Evolutionary conservation across 2,329 filamentous ascomycete species (phyloP), one percentile per base, ranked within the genome.

Genomic region (Trichophyton mentagrophytes): DNA sequence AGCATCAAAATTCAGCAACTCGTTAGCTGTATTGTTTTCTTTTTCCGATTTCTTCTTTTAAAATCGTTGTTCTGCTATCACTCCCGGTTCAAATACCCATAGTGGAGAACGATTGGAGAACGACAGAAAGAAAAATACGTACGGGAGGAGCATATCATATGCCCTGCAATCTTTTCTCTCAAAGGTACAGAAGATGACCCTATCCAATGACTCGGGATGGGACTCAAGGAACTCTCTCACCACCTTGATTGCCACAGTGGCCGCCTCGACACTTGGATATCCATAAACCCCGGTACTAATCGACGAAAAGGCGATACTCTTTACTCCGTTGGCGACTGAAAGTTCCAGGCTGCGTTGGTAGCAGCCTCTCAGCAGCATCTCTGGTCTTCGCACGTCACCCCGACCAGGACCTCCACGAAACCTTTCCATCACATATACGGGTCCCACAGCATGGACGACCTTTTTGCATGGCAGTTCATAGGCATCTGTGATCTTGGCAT

Each of bases 241-340:
- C 42, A 82, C 82, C 36, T 80, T 76, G 59, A 87, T 79, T 1
- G 90, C 93, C 8, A 86, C 80, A n/a, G 78, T 72, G 0, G 90
- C 89, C 0, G 92, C 93, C 46, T 85, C 80, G 0, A 70, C 65
- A 66, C 83, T 88, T 0, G 92, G 92, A 70, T 95, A 97, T 0
- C 89, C 89, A 70, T 96, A 97, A 1, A 96, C 73, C 0, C 92
- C 93, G 0, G 92, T 96, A 69, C 90, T 95, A 62, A 97, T 80
- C 20, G 84, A 86, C 46, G 86, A 84, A 67, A 99, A 96, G 0
- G 89, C 93, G 60, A 97, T 80, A 53, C 82, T 89, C 69, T 79
- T 82, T 67, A 88, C 81, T 1, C 78, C 79, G 60, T 86, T 79
- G 58, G 84, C 73, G 0, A 84, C 84, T 0, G 90, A 90, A n/a